A percentile compares a stretch with the other conserved stretches of the same genome.
phyloP scores from a whole-genome alignment of 805 yeast species.

The Yamadazyma laniorum region DNA sequence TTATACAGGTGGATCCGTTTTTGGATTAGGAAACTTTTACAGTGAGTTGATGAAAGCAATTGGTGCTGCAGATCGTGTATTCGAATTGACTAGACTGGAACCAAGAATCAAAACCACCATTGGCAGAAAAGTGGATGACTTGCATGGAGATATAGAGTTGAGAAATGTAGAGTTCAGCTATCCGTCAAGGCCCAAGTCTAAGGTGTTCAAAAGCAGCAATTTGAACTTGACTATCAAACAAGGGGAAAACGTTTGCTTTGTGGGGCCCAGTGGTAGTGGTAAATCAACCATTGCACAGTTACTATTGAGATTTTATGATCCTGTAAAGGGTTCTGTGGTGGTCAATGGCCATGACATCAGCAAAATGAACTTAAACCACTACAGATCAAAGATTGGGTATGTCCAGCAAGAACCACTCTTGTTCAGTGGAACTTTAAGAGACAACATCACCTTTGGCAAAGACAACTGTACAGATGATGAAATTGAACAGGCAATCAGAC shows the following conservation, averaged over 20 bases:
- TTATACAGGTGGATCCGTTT: slow-evolving; percentile 89
- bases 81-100: slow-evolving; percentile 77
- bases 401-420: slow-evolving; percentile 92
- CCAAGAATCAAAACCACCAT: slow-evolving; percentile 67
- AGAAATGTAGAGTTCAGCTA: slow-evolving; percentile 66
- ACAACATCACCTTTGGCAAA: slow-evolving; percentile 78
- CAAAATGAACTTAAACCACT: slow-evolving; percentile 66
- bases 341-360: slow-evolving; percentile 65
- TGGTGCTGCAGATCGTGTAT: slow-evolving; percentile 90
- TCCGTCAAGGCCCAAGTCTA: slow-evolving; percentile 77
- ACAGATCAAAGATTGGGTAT: slow-evolving; percentile 75
- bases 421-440: slow-evolving; percentile 81
- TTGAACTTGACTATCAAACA: slow-evolving; percentile 61
- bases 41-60: slow-evolving; percentile 96
- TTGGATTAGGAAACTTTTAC: slow-evolving; percentile 87
- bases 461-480: slow-evolving; percentile 58
- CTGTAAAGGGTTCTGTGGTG: slow-evolving; percentile 57
- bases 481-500: slow-evolving; percentile 54
- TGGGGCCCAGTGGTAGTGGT: slow-evolving; percentile 97
- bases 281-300: slow-evolving; percentile 85
- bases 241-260: slow-evolving; percentile 90
- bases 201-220: slow-evolving; percentile 46
- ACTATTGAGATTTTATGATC: slow-evolving; percentile 81
- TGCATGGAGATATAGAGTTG: slow-evolving; percentile 60
- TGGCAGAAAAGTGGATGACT: slow-evolving; percentile 49